A percentile compares a stretch with the other conserved stretches of the same genome.
phyloP scores from a whole-genome alignment of 2,329 filamentous ascomycete genomes.

The Lachnellula occidentalis region DNA sequence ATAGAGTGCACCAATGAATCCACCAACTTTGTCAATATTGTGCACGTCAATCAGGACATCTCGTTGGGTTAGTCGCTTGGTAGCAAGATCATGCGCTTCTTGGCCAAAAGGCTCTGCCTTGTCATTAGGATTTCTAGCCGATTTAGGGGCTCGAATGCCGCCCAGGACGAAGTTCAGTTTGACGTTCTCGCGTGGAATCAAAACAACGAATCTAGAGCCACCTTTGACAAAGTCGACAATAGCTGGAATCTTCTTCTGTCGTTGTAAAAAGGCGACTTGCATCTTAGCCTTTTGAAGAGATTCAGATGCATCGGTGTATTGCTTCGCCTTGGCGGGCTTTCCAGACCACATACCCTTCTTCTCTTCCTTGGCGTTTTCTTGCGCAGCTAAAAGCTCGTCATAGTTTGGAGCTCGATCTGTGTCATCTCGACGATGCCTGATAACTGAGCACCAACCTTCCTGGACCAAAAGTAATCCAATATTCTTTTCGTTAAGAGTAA shows the following conservation, averaged over 20 bases:
- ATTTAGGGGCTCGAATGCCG: constrained; percentile 84
- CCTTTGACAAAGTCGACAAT: constrained; percentile 97
- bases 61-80: constrained; percentile 81
- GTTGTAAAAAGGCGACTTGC: constrained; percentile 77
- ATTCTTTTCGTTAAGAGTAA: constrained; percentile 80
- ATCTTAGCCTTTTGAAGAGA: constrained; percentile 93
- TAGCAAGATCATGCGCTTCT: constrained; percentile 89
- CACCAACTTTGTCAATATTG: constrained; percentile 91
- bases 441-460: constrained; percentile 87
- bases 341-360: constrained; percentile 93
- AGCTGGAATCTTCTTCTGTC: constrained; percentile 87
- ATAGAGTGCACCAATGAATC: constrained; percentile 92
- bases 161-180: constrained; percentile 94
- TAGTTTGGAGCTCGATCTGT: constrained; percentile 92
- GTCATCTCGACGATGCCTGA: constrained; percentile 91
- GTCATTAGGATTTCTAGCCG: constrained; percentile 71
- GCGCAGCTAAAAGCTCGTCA: constrained; percentile 76
- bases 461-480: constrained; percentile 81
- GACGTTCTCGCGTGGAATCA: constrained; percentile 86
- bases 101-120: constrained; percentile 89
- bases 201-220: constrained; percentile 87
- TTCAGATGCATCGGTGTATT: constrained; percentile 87
- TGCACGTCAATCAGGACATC: constrained; percentile 95
- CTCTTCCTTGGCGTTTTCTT: constrained; percentile 77
- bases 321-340: constrained; percentile 77